Evolutionary conservation across 257 asterid genomes (phyloP).

Genomic region (Apocynum venetum): DNA sequence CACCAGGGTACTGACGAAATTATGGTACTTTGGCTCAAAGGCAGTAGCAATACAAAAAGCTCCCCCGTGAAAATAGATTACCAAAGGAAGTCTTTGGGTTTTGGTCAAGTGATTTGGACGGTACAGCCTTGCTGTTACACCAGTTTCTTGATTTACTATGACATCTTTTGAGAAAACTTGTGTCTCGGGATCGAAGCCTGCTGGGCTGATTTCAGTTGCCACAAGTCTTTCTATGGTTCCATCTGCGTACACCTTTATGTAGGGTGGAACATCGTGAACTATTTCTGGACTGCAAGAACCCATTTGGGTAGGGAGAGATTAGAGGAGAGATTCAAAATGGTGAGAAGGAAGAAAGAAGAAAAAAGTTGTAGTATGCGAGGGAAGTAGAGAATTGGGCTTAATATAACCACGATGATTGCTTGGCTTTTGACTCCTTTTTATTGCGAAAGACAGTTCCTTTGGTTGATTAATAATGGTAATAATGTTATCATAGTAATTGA

Average conservation of each 20-base stretch:
- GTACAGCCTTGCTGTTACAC: conserved; percentile 55
- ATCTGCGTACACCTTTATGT: conserved; percentile 43
- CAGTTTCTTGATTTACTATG: conserved; percentile 29
- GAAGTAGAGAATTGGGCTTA: neutral
- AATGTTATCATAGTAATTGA: no score
- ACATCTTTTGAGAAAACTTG: conserved; percentile 57
- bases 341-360: neutral
- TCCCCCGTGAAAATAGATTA: conserved; percentile 76
- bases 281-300: conserved; percentile 30
- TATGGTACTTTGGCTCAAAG: conserved; percentile 56
- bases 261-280: conserved; percentile 52
- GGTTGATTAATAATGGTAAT: neutral
- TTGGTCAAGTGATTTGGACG: conserved; percentile 24
- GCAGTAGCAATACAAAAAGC: conserved; percentile 56
- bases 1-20: conserved; percentile 41
- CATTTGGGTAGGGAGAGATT: conserved; percentile 16
- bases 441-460: neutral
- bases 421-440: neutral
- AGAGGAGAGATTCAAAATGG: neutral
- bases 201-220: conserved; percentile 42
- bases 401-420: neutral
- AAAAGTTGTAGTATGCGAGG: neutral
- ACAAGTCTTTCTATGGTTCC: conserved; percentile 53
- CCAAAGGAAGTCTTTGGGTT: conserved; percentile 46
- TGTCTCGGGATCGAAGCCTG: conserved; percentile 40